phyloP scores from a whole-genome alignment of 345 rosid genomes.

The Brassica juncea region DNA sequence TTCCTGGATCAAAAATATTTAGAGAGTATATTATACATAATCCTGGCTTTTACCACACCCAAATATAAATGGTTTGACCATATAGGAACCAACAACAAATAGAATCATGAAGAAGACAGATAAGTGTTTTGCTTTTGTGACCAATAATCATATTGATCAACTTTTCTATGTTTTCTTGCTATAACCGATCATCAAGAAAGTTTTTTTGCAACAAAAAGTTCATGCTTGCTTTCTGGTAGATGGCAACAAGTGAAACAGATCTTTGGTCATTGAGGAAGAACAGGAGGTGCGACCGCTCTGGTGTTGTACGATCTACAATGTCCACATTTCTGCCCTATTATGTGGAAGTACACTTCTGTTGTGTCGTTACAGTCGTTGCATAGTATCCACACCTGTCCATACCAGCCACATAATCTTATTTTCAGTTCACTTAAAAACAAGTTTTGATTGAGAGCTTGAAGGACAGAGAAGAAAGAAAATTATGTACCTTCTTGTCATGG shows the following conservation, averaged over 20 bases:
- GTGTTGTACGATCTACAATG: conserved; percentile 95
- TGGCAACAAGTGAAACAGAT: conserved; percentile 16
- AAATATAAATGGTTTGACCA: neutral
- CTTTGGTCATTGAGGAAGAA: conserved; percentile 64
- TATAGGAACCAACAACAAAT: neutral
- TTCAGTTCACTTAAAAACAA: neutral
- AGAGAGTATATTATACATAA: conserved; percentile 22
- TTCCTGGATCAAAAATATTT: neutral
- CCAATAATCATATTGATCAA: neutral
- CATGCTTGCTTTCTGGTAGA: conserved; percentile 21
- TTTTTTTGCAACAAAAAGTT: conserved; percentile 23
- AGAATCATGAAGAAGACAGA: neutral
- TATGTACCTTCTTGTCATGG: conserved; percentile 68
- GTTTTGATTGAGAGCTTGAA: neutral
- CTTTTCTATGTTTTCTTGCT: neutral
- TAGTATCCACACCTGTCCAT: conserved; percentile 87
- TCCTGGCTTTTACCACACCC: neutral
- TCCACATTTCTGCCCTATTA: conserved; percentile 87
- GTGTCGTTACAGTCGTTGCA: conserved; percentile 98
- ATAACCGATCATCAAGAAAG: neutral
- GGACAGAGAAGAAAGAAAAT: conserved; percentile 4
- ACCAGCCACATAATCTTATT: neutral
- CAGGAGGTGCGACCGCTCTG: conserved; percentile 77
- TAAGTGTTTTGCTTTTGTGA: neutral
- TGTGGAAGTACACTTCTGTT: conserved; percentile 84